Evolutionary conservation across 163 green algal genomes (phyloP).

Genomic region (Chlorella variabilis): DNA sequence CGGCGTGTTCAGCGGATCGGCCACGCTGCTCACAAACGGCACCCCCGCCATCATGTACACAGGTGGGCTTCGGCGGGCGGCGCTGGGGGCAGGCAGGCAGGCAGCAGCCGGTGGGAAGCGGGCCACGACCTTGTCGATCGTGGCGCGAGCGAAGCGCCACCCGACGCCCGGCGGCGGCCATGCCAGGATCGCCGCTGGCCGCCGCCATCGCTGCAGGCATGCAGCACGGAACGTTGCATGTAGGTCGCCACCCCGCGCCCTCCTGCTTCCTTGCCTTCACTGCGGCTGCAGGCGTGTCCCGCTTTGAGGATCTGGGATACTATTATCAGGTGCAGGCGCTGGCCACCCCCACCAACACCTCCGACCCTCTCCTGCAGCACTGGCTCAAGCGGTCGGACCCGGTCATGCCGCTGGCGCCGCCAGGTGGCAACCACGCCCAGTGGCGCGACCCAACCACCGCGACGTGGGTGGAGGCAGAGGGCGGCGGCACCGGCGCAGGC

Average conservation of each 20-base stretch:
- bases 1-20: not conserved
- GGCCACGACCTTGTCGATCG: too few relatives aligned
- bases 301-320: not conserved
- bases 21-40: not conserved
- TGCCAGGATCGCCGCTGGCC: too few relatives aligned
- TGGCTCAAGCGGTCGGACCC: not conserved
- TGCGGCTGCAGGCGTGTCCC: not conserved
- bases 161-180: too few relatives aligned
- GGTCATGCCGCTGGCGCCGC: not conserved
- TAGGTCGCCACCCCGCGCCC: too few relatives aligned
- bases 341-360: not conserved
- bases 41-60: constrained; percentile 1
- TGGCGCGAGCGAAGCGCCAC: too few relatives aligned
- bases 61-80: too few relatives aligned
- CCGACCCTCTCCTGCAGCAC: not conserved
- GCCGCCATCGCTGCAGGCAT: too few relatives aligned
- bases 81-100: too few relatives aligned
- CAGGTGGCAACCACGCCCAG: not conserved
- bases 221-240: too few relatives aligned
- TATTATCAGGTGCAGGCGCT: not conserved
- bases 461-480: not conserved
- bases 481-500: not conserved
- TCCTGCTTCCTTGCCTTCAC: too few relatives aligned
- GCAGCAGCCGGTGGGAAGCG: too few relatives aligned
- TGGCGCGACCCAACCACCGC: not conserved